phyloP scores from a whole-genome alignment of 371 early-diverging fungal species.

The Rhizopus delemar region DNA sequence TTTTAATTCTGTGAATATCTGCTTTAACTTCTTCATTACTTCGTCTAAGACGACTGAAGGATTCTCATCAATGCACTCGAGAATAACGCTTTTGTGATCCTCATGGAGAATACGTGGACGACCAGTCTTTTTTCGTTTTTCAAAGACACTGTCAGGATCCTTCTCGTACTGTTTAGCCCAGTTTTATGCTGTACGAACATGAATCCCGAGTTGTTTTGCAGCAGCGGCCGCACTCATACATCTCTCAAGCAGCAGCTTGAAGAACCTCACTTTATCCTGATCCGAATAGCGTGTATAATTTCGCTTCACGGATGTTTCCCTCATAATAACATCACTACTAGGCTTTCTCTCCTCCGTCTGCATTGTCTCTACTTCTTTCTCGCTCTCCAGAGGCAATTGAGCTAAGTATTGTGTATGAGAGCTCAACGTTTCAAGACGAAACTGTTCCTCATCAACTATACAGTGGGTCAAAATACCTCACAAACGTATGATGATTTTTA shows the following conservation, averaged over 20 bases:
- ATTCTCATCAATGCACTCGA: conserved; percentile 16
- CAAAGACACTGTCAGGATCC: conserved; percentile 17
- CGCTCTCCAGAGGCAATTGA: conserved; percentile 2
- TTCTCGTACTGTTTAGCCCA: conserved; percentile 22
- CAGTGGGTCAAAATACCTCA: no score
- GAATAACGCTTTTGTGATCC: conserved; percentile 13
- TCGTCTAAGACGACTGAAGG: conserved; percentile 14
- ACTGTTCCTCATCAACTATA: conserved; percentile 23
- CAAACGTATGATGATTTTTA: no score
- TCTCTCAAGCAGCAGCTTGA: conserved; percentile 16
- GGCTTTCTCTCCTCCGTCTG: conserved; percentile 6
- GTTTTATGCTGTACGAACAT: conserved; percentile 17
- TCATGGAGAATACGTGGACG: conserved; percentile 13
- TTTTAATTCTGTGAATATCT: conserved; percentile 18
- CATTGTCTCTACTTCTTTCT: conserved; percentile 3
- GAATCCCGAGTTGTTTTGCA: conserved; percentile 15
- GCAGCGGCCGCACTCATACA: conserved; percentile 17
- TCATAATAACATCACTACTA: conserved; percentile 11
- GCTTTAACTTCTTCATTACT: conserved; percentile 16
- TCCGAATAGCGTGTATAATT: conserved; percentile 16
- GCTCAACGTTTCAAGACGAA: conserved; percentile 19
- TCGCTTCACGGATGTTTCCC: conserved; percentile 10
- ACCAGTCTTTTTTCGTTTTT: conserved; percentile 9
- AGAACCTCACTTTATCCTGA: conserved; percentile 16
- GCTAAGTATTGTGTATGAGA: conserved; percentile 16